A percentile compares a stretch with the other conserved stretches of the same genome.
phyloP scores from a whole-genome alignment of 1,284 basidiomycete species.

The Tetrapyrgos nigripes region DNA sequence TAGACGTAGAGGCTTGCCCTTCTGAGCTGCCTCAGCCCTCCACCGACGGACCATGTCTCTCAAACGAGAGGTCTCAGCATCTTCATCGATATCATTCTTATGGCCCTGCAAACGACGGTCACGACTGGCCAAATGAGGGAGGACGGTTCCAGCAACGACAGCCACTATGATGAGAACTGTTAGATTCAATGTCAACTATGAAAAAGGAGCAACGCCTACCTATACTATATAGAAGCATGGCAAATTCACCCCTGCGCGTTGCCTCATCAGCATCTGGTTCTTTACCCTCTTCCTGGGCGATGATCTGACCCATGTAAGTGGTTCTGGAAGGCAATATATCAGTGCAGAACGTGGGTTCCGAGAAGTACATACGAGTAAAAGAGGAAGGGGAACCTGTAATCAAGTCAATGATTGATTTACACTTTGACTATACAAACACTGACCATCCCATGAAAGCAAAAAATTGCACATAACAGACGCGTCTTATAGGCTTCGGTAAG shows the following conservation, averaged over 20 bases:
- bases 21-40: slow-evolving; percentile 80
- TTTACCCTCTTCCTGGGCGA: slow-evolving; percentile 76
- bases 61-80: slow-evolving; percentile 73
- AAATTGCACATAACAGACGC: slow-evolving; percentile 91
- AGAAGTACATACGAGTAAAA: slow-evolving; percentile 79
- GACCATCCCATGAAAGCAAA: slow-evolving; percentile 94
- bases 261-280: slow-evolving; percentile 85
- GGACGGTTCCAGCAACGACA: slow-evolving; percentile 79
- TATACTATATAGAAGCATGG: slow-evolving; percentile 90
- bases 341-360: not conserved
- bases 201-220: slow-evolving; percentile 50
- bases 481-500: slow-evolving; percentile 82
- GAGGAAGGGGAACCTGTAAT: slow-evolving; percentile 86
- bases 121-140: slow-evolving; percentile 84
- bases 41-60: slow-evolving; percentile 77
- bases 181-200: not conserved
- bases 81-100: slow-evolving; percentile 73
- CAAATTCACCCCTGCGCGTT: slow-evolving; percentile 87
- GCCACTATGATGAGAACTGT: slow-evolving; percentile 64
- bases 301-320: slow-evolving; percentile 90
- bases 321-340: slow-evolving; percentile 55
- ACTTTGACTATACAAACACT: slow-evolving; percentile 28
- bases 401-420: slow-evolving; percentile 6
- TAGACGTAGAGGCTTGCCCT: slow-evolving; percentile 75
- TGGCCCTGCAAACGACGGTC: slow-evolving; percentile 79